Base-by-base conservation (phyloP, 2,329 filamentous ascomycete species). In the Aspergillus fumigatus region DNA sequence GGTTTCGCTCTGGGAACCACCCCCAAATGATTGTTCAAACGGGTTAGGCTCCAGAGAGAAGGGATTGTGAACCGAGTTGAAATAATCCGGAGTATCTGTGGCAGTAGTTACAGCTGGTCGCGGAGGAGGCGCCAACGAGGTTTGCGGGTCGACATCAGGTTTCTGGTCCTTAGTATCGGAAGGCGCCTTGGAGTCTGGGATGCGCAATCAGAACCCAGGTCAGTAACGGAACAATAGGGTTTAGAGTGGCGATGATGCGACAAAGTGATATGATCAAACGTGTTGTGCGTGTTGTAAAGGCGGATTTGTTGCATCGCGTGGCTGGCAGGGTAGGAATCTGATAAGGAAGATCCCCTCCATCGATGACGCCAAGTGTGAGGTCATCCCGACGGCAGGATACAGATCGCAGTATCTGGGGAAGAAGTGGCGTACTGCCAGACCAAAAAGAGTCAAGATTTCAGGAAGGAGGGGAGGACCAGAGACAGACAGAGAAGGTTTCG, bases 21-120 rank as follows among this genome's bases (percentile, higher is more conserved):
- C 62, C 48, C 63, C 87, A 72, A 99, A 99, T 6, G 93, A 97
- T 75, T 94, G 90, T 73, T 97, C 94, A 69, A 99, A 97, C 8
- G 94, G 93, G 75, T 99, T 97, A 58, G 92, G 92, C 79, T 97
- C 94, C 78, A 72, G 80, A 70, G 74, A 85, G 74, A 74, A 79
- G 40, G 71, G 74, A 66, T 76, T 77, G 65, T 82, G 81, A 60
- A 83, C 79, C 57, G 79, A 80, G 52, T 83, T 82, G 73, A 90
- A 91, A 75, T 88, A 90, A 69, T 91, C 88, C 49, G 85, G 82
- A 8, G 84, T 84, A 65, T 85, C 82, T 55, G 76, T 74, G 57
- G 78, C 75, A 61, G 77, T 77, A 54, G 86, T 83, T 50, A 66
- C 67, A 52, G 72, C 71, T 54, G 77, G 77, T 74, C 87, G 86